Evolutionary conservation across 2,329 filamentous ascomycete genomes (phyloP), one percentile per base, ranked within the genome.

Genomic region (Sclerotiophoma versabilis): DNA sequence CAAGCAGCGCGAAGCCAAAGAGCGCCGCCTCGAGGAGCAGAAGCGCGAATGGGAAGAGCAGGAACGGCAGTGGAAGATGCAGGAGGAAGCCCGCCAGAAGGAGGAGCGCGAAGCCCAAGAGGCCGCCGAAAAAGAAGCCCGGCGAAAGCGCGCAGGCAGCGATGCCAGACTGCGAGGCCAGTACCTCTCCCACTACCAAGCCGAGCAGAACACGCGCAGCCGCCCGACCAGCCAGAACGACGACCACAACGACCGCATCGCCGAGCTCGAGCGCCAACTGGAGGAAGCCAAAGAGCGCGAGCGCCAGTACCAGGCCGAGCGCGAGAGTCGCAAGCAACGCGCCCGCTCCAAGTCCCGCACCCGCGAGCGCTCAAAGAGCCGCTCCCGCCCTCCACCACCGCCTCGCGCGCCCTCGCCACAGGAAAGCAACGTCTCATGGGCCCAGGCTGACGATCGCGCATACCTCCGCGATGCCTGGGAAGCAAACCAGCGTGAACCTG

Each of bases 141-240:
- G 81, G 64, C 81, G 84, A 54, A 81, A 84, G 50, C 82, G 85
- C 57, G 81, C 80, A 20, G 79, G 79, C 58, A 88, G 84, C 66
- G 87, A 92, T 64, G 81, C 83, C 30, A 85, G 87, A 58, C 80
- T 96, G 19, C 88, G 87, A 56, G 92, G 92, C 2, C 92, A 96
- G 70, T 93, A 88, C 65, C 82, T 96, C 44, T 93, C 90, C 69
- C 90, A 96, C 70, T 96, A 96, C 71, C 89, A 91, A 72, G 86
- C 88, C 17, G 87, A 91, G 62, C 86, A 90, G 70, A 70, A 69
- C 23, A 63, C 74, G 8, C 69, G 68, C 30, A 76, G 73, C 50
- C 72, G 65, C 34, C 72, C 63, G 45, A 71, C 69, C 63, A 68
- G 80, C 57, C 68, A 71, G 69, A 64, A 66, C 64, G 71, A 76